These are phyloP conservation scores for Aspergillus novofumigatus DNA, from an alignment of 2,329 filamentous ascomycete species.

Conservation along the genomic window DNA sequence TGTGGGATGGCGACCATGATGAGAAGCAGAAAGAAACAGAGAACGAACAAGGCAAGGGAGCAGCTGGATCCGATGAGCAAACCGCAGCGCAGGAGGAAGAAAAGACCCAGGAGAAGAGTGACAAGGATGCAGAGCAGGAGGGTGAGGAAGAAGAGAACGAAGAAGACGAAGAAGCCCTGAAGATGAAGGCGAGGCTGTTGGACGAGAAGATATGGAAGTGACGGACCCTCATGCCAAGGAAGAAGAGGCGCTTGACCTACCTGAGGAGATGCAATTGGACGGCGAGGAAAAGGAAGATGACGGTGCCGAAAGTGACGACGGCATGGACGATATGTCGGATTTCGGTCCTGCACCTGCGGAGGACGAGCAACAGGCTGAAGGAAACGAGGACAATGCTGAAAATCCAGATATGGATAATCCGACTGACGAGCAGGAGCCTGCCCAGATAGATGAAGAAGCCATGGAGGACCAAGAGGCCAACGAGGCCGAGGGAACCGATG, in stretches of 20 bases:
- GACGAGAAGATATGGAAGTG: conserved; percentile 61
- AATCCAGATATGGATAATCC: conserved; percentile 28
- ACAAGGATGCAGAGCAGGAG: conserved; percentile 40
- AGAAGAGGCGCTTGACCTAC: conserved; percentile 75
- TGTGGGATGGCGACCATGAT: conserved; percentile 85
- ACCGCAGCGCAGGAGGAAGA: conserved; percentile 54
- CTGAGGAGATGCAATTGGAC: conserved; percentile 83
- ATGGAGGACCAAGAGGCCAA: conserved; percentile 44
- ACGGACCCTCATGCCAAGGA: conserved; percentile 75
- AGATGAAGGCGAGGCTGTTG: conserved; percentile 59
- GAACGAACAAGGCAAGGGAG: conserved; percentile 62
- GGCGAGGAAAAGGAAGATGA: conserved; percentile 59
- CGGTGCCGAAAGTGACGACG: conserved; percentile 35
- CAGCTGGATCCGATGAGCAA: conserved; percentile 55
- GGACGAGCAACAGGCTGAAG: conserved; percentile 32
- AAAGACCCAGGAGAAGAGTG: conserved; percentile 43
- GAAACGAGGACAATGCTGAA: conserved; percentile 25
- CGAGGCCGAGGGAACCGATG: conserved; percentile 46
- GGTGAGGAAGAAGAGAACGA: conserved; percentile 55
- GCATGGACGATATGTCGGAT: conserved; percentile 46
- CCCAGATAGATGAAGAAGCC: conserved; percentile 32
- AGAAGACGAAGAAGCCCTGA: conserved; percentile 45
- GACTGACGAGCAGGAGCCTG: conserved; percentile 28
- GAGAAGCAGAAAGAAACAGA: conserved; percentile 66
- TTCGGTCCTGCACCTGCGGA: conserved; percentile 37